phyloP scores from a whole-genome alignment of 1,284 basidiomycete genomes.

The Ustilago sp. region DNA sequence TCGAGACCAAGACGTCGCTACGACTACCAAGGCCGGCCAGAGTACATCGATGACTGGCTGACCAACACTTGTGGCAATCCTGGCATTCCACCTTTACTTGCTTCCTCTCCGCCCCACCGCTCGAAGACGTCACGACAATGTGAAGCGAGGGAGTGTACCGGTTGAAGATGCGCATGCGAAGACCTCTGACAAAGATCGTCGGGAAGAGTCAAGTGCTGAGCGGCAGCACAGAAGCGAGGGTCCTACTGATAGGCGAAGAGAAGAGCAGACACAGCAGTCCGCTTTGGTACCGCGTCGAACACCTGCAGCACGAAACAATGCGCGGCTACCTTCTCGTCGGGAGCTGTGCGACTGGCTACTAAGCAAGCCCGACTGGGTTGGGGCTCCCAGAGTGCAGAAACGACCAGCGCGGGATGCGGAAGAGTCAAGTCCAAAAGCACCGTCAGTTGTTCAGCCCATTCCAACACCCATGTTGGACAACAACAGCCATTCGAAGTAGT shows the following conservation, averaged over 20 bases:
- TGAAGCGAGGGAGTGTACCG: not conserved
- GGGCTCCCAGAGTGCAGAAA: not conserved
- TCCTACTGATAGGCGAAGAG: not conserved
- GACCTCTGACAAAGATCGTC: not conserved
- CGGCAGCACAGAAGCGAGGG: not conserved
- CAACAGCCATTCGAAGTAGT: conserved; percentile 60
- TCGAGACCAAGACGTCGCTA: conserved; percentile 1
- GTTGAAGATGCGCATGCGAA: not conserved
- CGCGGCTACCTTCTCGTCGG: not conserved
- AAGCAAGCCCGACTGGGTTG: conserved; percentile 27
- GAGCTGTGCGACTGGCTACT: conserved; percentile 29
- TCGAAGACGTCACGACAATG: not conserved
- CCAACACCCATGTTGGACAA: conserved; percentile 43
- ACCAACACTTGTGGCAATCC: conserved; percentile 12
- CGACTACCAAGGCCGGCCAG: not conserved
- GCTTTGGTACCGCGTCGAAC: not conserved
- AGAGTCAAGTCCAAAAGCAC: not conserved
- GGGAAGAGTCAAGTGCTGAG: not conserved
- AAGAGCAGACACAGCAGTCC: not conserved
- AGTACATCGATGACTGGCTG: conserved; percentile 11
- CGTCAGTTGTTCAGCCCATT: conserved; percentile 22
- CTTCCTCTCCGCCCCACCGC: conserved; percentile 8
- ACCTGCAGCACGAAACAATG: no score
- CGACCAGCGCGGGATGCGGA: not conserved
- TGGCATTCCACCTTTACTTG: conserved; percentile 1